Conservation (phyloP, 2,329 filamentous ascomycete species). For the Microthyrium microscopicum region DNA sequence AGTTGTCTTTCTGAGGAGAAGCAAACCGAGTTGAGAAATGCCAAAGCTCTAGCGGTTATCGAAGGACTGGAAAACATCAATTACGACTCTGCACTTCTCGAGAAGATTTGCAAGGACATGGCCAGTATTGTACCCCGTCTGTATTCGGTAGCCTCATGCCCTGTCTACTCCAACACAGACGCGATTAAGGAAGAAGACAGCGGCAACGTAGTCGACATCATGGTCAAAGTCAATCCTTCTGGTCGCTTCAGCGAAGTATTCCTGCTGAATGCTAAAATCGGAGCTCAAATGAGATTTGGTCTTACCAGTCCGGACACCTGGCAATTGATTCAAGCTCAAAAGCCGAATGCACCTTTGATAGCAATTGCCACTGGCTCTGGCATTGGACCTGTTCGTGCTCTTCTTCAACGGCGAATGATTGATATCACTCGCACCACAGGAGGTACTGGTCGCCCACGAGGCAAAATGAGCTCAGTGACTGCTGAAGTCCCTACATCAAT, state of each 20-base stretch:
- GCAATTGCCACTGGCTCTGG: constrained; percentile 12
- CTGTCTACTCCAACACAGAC: background rate
- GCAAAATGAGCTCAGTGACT: too few relatives aligned
- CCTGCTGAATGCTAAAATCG: constrained; percentile 5
- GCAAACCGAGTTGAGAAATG: background rate
- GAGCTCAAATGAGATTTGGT: constrained; percentile 8
- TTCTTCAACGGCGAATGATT: constrained; percentile 11
- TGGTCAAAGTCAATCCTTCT: constrained; percentile 8
- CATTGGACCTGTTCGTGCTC: constrained; percentile 11
- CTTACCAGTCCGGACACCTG: constrained; percentile 7
- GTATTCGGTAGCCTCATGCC: constrained; percentile 2
- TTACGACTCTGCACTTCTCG: background rate
- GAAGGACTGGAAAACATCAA: background rate
- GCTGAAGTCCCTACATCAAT: too few relatives aligned
- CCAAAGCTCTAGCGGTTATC: background rate
- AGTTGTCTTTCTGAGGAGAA: background rate
- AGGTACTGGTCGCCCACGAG: too few relatives aligned
- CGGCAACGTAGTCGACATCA: constrained; percentile 6
- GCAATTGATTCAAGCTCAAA: constrained; percentile 1
- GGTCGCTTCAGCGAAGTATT: constrained; percentile 12
- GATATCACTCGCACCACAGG: background rate
- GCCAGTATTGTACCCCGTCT: background rate
- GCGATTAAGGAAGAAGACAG: background rate
- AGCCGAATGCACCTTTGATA: constrained; percentile 8
- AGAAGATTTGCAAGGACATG: constrained; percentile 1